Percentiles rank a stretch among this genome's conserved stretches.
phyloP scores from a whole-genome alignment of 2,329 filamentous ascomycete genomes.

The Fusarium irregulare region DNA sequence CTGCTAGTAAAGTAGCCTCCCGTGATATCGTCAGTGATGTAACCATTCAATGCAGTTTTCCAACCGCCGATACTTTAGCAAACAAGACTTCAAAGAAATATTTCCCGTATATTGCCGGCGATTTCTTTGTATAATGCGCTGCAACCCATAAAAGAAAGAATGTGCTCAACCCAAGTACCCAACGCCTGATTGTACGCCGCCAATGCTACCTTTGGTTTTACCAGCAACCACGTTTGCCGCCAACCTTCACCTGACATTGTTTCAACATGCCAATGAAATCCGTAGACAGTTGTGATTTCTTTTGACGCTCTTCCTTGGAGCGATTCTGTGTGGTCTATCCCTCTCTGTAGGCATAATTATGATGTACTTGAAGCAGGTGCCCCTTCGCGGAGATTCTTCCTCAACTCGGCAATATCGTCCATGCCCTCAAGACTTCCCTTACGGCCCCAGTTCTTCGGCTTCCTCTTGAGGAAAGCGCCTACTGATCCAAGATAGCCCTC shows the following conservation, averaged over 20 bases:
- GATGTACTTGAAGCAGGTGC: constrained; percentile 20
- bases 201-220: constrained; percentile 16
- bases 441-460: constrained; percentile 91
- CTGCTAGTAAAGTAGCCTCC: not conserved
- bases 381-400: constrained; percentile 40
- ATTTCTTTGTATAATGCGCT: constrained; percentile 16
- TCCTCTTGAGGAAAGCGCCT: constrained; percentile 91
- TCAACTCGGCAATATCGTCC: constrained; percentile 49
- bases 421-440: constrained; percentile 77
- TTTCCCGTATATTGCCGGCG: not conserved
- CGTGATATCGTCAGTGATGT: not conserved
- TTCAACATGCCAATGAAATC: not conserved
- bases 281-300: constrained; percentile 10
- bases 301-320: not conserved
- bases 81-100: not conserved
- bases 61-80: not conserved
- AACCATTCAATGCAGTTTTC: not conserved
- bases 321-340: not conserved
- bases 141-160: constrained; percentile 19
- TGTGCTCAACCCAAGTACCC: constrained; percentile 19
- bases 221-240: constrained; percentile 3
- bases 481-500: constrained; percentile 96
- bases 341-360: not conserved
- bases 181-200: constrained; percentile 35
- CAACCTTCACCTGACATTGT: not conserved